phyloP scores from a whole-genome alignment of 2,329 filamentous ascomycete species.

The Xylaria sp. region DNA sequence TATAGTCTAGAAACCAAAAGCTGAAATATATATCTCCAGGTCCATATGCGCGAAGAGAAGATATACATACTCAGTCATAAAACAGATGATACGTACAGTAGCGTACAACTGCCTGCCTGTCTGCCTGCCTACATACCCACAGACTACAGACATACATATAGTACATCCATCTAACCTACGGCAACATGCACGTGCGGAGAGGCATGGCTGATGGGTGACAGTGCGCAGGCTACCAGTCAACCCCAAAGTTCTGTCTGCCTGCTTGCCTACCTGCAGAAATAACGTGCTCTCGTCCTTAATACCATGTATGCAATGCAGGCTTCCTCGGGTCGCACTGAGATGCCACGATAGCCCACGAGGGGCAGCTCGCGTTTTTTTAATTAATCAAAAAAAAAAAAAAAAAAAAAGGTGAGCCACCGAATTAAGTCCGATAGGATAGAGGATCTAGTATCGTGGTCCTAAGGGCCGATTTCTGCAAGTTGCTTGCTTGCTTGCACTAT shows the following conservation, averaged over 20 bases:
- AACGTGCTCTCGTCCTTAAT: slow-evolving; percentile 35
- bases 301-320: slow-evolving; percentile 27
- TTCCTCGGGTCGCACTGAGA: slow-evolving; percentile 33
- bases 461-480: slow-evolving; percentile 31
- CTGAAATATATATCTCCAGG: slow-evolving; percentile 17
- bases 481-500: slow-evolving; percentile 21
- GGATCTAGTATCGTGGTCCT: slow-evolving; percentile 16
- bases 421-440: slow-evolving; percentile 37
- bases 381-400: slow-evolving; percentile 7
- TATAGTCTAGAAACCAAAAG: not conserved
- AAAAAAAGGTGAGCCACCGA: slow-evolving; percentile 36
- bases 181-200: slow-evolving; percentile 17
- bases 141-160: too few relatives aligned
- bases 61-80: too few relatives aligned
- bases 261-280: slow-evolving; percentile 31
- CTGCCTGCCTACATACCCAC: not conserved
- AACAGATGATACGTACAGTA: too few relatives aligned
- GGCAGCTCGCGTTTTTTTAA: slow-evolving; percentile 20
- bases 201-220: slow-evolving; percentile 27
- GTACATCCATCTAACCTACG: not conserved
- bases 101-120: too few relatives aligned
- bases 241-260: slow-evolving; percentile 20
- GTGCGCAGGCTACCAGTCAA: slow-evolving; percentile 18
- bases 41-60: too few relatives aligned
- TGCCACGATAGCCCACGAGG: slow-evolving; percentile 31